Evolutionary conservation across 257 asterid species (phyloP).

Genomic region (Hygrophila difformis): DNA sequence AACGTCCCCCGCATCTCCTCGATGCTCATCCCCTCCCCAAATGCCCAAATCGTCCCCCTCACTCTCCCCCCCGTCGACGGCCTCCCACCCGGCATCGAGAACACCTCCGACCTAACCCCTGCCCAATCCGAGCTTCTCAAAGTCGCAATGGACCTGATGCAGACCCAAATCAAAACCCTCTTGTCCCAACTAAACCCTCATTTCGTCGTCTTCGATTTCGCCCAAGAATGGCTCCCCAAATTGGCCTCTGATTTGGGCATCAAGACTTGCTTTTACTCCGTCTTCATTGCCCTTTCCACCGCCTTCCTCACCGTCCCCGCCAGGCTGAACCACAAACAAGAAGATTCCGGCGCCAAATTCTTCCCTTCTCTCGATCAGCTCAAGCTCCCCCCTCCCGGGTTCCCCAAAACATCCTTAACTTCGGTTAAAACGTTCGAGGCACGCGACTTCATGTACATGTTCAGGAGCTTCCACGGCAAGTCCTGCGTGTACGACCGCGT

Average conservation of each 20-base stretch:
- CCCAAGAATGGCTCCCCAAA: conserved; percentile 52
- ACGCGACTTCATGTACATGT: conserved; percentile 35
- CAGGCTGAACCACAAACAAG: too few species aligned
- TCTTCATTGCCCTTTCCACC: conserved; percentile 34
- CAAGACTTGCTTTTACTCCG: conserved; percentile 33
- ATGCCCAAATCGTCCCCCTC: conserved; percentile 28
- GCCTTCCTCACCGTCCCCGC: conserved; percentile 38
- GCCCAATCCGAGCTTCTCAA: conserved; percentile 35
- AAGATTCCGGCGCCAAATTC: conserved; percentile 11
- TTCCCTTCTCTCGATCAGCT: conserved; percentile 31
- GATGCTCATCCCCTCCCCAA: conserved; percentile 24
- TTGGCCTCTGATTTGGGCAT: conserved; percentile 36
- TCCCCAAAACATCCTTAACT: conserved; percentile 35
- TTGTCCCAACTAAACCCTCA: conserved; percentile 35
- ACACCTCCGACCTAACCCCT: conserved; percentile 33
- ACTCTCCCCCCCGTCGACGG: conserved; percentile 37
- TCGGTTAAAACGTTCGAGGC: conserved; percentile 32
- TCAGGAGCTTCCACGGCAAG: conserved; percentile 29
- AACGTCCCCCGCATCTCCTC: conserved; percentile 31
- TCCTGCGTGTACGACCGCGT: conserved; percentile 37
- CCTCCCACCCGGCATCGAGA: conserved; percentile 34
- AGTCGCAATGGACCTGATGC: conserved; percentile 39
- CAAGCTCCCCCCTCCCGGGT: conserved; percentile 34
- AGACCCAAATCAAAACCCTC: conserved; percentile 31
- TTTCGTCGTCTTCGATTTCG: conserved; percentile 45